These are phyloP conservation scores for Uronychia binucleata DNA, from an alignment of 73 alveolate species.

Conservation along the genomic window DNA sequence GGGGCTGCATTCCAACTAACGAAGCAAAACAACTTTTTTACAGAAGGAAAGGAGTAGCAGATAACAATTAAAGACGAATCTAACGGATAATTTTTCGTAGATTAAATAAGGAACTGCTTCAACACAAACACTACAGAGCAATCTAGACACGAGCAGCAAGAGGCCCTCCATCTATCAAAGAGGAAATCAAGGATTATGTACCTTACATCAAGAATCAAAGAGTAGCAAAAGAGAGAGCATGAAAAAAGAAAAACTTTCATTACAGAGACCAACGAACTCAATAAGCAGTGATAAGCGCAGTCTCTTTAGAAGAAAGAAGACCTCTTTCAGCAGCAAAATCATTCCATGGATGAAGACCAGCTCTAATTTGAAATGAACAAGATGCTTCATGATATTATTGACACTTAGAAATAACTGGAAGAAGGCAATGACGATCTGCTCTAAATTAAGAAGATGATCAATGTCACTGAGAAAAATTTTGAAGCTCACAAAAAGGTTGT, in stretches of 20 bases:
- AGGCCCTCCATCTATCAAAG: not conserved
- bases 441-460: not conserved
- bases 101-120: not conserved
- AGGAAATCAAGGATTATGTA: not conserved
- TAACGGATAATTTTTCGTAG: not conserved
- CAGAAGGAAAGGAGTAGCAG: not conserved
- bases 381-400: not conserved
- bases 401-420: not conserved
- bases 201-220: not conserved
- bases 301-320: not conserved
- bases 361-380: not conserved
- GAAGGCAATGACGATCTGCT: not conserved
- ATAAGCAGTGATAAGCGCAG: not conserved
- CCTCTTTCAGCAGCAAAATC: not conserved
- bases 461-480: not conserved
- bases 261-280: not conserved
- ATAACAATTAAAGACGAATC: not conserved
- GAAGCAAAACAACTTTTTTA: not conserved
- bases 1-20: too few relatives aligned
- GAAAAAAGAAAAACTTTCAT: not conserved
- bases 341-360: not conserved
- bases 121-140: not conserved
- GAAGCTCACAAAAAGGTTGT: not conserved
- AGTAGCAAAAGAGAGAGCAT: not conserved
- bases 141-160: not conserved